Evolutionary conservation across 257 asterid genomes (phyloP), one percentile per base, ranked within the genome.

Genomic region (Solanum virginianum): DNA sequence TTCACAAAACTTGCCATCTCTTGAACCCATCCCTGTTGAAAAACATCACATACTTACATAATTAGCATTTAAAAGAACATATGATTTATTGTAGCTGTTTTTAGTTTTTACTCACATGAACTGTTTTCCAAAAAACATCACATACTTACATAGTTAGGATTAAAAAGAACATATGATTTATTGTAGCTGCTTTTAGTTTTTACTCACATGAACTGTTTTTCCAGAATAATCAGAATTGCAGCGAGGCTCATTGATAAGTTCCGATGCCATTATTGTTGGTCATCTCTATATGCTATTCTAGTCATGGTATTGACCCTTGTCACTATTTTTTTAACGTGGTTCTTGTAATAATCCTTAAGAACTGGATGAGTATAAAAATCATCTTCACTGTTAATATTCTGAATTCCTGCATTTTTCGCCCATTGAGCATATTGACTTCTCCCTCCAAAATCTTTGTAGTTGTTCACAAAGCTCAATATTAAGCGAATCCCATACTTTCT

Each of bases 251-350:
- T 92, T 92, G 7, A 92, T 88, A 8, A 92, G 91, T 84, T 92
- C 93, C 94, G 93, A 90, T 29, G 90, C 94, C 94, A 92, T 89
- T 74, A 92, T 86, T 8, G 91, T 90, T 1, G 92, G 68, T 92
- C 93, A 55, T 92, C 90, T 60, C 69, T 87, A 29, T 92, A 92
- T 26, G 92, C 84, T 9, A 88, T 22, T 55, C 88, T 17, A 55
- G 86, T 90, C 51, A 90, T 74, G 13, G 92, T 88, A 80, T 92
- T 92, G 84, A 92, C 60, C 41, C 92, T 91, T 17, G 87, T 84
- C 39, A 91, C 22, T 54, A 89, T 85, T 82, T 75, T 91, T 92
- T 29, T 39, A 69, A 89, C 55, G 53, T 90, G 90, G 20, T 90
- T 85, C 88, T 92, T 92, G 88, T 89, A 92, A 75, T 85, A 92